phyloP scores from a whole-genome alignment of 179 eudicot genomes.

The Dionaea muscipula region DNA sequence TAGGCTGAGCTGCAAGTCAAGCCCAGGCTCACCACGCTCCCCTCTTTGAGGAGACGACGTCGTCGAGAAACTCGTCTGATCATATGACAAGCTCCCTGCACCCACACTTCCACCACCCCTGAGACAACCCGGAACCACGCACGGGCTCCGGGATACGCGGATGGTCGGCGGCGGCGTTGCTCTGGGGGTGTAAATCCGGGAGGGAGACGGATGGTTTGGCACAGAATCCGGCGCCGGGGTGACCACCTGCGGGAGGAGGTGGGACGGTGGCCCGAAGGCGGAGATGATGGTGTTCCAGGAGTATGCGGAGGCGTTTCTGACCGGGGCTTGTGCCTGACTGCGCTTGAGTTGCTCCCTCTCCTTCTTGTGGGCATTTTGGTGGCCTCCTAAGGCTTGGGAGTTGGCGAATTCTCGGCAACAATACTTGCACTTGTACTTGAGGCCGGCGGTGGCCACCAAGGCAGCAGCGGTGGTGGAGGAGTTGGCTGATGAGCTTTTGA shows the following conservation, averaged over 20 bases:
- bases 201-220: constrained; percentile 15
- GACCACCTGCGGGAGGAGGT: neutral
- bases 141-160: constrained; percentile 68
- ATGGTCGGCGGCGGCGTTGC: constrained; percentile 37
- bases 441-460: constrained; percentile 23
- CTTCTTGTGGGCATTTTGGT: constrained; percentile 80
- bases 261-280: constrained; percentile 8
- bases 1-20: constrained; percentile 83
- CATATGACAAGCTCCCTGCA: constrained; percentile 19
- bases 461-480: constrained; percentile 34
- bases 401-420: constrained; percentile 82
- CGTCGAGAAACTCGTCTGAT: constrained; percentile 19
- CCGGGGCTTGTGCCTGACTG: constrained; percentile 60
- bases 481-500: constrained; percentile 11
- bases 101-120: neutral
- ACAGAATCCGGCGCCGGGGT: neutral
- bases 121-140: constrained; percentile 18
- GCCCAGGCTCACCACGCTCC: constrained; percentile 19
- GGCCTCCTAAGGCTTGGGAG: constrained; percentile 93
- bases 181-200: constrained; percentile 58
- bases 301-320: constrained; percentile 38
- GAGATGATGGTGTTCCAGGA: constrained; percentile 48
- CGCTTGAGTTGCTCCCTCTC: constrained; percentile 58
- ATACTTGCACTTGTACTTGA: constrained; percentile 87
- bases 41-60: constrained; percentile 23